A percentile compares a stretch with the other conserved stretches of the same genome.
Conservation (phyloP, 495 filamentous ascomycete species). For the Bryoglossum gracile region DNA sequence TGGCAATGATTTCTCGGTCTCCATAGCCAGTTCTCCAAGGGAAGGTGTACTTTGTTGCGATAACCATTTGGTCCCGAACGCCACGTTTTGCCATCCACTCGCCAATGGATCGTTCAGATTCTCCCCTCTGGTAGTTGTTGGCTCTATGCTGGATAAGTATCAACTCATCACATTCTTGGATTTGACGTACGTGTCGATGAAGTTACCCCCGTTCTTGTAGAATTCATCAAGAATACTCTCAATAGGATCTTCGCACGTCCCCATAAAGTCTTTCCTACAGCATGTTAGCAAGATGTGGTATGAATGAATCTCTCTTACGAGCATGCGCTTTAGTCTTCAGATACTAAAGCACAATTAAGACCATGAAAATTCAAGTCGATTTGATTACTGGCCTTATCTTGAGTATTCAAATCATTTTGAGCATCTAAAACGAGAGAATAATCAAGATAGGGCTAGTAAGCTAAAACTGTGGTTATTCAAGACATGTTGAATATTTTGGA, state of each 20-base stretch:
- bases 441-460: too few relatives aligned
- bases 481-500: too few relatives aligned
- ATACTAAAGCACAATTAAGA: too few relatives aligned
- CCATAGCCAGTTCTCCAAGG: constrained; percentile 29
- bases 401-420: too few relatives aligned
- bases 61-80: constrained; percentile 52
- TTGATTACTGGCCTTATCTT: too few relatives aligned
- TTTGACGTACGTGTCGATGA: background rate
- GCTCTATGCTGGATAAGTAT: too few relatives aligned
- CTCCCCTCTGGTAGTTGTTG: constrained; percentile 55
- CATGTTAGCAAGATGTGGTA: background rate
- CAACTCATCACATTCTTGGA: background rate
- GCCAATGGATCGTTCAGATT: constrained; percentile 59
- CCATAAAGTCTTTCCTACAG: background rate
- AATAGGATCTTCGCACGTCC: background rate
- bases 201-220: background rate
- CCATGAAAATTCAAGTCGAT: too few relatives aligned
- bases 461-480: too few relatives aligned
- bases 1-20: constrained; percentile 32
- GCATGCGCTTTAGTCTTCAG: too few relatives aligned
- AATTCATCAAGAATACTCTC: background rate
- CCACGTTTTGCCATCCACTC: constrained; percentile 54
- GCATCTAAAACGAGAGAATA: too few relatives aligned
- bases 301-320: too few relatives aligned
- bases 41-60: constrained; percentile 57